Evolutionary conservation across 345 rosid genomes (phyloP), one percentile per base, ranked within the genome.

Genomic region (Hevea brasiliensis): DNA sequence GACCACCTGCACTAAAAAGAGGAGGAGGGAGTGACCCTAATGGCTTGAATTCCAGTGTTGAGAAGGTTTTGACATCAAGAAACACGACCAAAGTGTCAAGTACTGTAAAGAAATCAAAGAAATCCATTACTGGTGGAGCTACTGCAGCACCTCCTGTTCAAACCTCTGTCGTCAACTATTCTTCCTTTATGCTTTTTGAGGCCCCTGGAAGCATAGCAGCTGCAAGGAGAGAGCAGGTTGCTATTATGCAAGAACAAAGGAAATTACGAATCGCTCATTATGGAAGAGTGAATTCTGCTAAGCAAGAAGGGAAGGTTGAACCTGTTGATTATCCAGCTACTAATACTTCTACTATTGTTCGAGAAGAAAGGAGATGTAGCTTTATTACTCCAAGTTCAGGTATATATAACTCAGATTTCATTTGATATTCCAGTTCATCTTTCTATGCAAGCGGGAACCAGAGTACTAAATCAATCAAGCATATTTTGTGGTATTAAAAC

Each of bases 131-230:
- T 41, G 4, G 37, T 32, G 37, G 37, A 32, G 54, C 8, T 35
- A 68, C 29, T 60, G n/a, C n/a, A n/a, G n/a, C n/a, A n/a, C n/a
- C n/a, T n/a, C n/a, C n/a, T n/a, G n/a, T n/a, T n/a, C n/a, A n/a
- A n/a, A n/a, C n/a, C 8, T 17, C 17, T n/a, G 45, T 51, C 41
- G n/a, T 68, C 62, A 74, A 55, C 70, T 51, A 59, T 65, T 51
- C 72, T 63, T 64, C 81, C 17, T 67, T 76, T 57, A 50, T 69
- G 75, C 68, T 66, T 11, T 79, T 75, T 72, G 82, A 83, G 61
- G 78, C 82, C 15, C 85, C 94, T 1, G 94, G 94, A 37, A 89
- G 85, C 80, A 88, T 91, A 40, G 92, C 97, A 1, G 90, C 97
- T 57, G 89, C 90, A 12, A 87, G 90, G 78, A 84, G 89, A 75